phyloP scores from a whole-genome alignment of 2,329 filamentous ascomycete genomes.

The Botrytis sinoallii region DNA sequence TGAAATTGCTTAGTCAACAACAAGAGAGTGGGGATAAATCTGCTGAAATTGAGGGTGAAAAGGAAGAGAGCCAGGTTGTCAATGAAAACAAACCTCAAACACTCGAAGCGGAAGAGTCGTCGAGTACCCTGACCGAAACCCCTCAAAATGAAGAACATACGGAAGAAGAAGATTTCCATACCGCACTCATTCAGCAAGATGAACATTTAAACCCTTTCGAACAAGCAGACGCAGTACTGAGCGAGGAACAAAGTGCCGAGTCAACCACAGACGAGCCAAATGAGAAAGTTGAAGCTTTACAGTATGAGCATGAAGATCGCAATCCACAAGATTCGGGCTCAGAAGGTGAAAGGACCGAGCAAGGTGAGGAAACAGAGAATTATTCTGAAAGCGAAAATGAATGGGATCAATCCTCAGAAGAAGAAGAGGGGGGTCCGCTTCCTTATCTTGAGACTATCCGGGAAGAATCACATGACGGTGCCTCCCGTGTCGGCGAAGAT shows the following conservation, averaged over 20 bases:
- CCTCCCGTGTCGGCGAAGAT: neutral
- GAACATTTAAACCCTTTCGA: neutral
- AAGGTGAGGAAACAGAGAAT: neutral
- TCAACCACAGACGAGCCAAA: neutral
- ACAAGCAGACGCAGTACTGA: neutral
- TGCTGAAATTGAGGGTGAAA: neutral
- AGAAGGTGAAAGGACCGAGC: neutral
- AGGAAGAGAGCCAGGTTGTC: neutral
- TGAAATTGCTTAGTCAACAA: neutral
- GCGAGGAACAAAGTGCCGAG: neutral
- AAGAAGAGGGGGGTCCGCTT: neutral
- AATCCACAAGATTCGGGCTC: neutral
- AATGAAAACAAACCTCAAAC: neutral
- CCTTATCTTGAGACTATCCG: slow-evolving; percentile 16
- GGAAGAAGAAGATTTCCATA: neutral
- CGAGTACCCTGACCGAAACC: neutral
- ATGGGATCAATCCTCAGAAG: neutral
- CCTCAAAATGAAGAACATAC: neutral
- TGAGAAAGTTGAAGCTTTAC: neutral
- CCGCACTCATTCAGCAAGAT: neutral
- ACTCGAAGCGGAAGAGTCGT: neutral
- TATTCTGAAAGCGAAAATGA: neutral
- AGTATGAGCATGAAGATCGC: neutral
- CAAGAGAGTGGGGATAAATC: neutral
- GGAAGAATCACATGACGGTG: slow-evolving; percentile 5